Conservation (phyloP, 2,329 filamentous ascomycete genomes). For the Aspergillus sp. region DNA sequence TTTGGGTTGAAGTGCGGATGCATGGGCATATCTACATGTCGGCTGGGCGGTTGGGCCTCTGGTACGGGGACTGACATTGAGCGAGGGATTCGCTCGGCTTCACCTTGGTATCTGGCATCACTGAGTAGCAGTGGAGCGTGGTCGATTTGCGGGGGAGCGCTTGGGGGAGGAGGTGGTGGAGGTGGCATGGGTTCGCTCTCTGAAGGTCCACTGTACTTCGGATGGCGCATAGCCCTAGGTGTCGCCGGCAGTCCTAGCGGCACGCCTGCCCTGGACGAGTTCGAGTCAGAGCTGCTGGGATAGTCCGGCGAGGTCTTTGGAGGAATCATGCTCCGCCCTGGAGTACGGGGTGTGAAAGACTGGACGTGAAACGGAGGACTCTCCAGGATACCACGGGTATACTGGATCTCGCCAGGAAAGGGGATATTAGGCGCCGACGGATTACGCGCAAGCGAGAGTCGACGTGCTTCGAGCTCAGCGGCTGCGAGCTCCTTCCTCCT, state of each 20-base stretch:
- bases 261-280: constrained; percentile 48
- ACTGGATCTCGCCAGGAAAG: constrained; percentile 65
- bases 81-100: constrained; percentile 41
- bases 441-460: constrained; percentile 79
- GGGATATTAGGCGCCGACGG: constrained; percentile 81
- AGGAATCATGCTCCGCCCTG: constrained; percentile 36
- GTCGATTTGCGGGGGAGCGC: constrained; percentile 58
- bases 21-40: constrained; percentile 40
- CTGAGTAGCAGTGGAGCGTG: constrained; percentile 43
- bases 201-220: constrained; percentile 61
- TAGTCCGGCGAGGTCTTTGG: constrained; percentile 46
- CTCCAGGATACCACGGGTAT: constrained; percentile 49
- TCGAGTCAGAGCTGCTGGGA: constrained; percentile 45
- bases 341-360: constrained; percentile 39
- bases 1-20: constrained; percentile 47
- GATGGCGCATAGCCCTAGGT: constrained; percentile 85
- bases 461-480: constrained; percentile 84
- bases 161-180: constrained; percentile 12
- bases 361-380: constrained; percentile 44
- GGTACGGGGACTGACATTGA: constrained; percentile 46
- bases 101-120: constrained; percentile 43
- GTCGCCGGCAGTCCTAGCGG: constrained; percentile 85
- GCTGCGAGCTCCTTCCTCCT: constrained; percentile 77
- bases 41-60: constrained; percentile 29
- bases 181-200: constrained; percentile 52